Base-by-base conservation (phyloP, 805 yeast species). In the Candida succiphila region DNA sequence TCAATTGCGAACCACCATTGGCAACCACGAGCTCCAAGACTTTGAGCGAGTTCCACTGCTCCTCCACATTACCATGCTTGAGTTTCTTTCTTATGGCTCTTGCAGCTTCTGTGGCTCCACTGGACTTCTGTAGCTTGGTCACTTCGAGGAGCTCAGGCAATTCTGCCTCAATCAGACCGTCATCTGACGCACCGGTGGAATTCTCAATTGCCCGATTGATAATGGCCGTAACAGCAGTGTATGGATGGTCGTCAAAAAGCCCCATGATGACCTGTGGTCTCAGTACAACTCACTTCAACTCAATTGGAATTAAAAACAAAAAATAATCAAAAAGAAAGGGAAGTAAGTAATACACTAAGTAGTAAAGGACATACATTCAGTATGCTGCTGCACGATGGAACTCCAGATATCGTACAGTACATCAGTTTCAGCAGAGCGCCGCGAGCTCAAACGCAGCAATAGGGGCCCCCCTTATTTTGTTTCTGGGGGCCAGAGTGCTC, bases 21-120 rank as follows among this genome's bases (percentile, higher is more conserved):
- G 73, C 68, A 2, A 81, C 75, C 17, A 80, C 52, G 15, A 72
- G 58, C 44, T 81, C 83, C 26, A 78, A 54, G 10, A 80, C 36
- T 32, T 52, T 48, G 40, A 87, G 54, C 0, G 94, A 82, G 30
- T 83, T 71, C 34, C 69, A 45, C 52, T 84, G 94, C 42, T 79
- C 80, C 15, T 61, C 56, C 4, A 57, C 51, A 2, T 65, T 49
- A n/a, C 96, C 97, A 50, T 89, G 82, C 58, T 94, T 92, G 50
- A 92, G 60, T 48, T 78, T 76, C 64, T 92, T 92, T 32, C 98
- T 69, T 17, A 92, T 60, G 1, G 95, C 94, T 28, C 97, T 66
- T 0, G 96, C 96, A 2, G 94, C 89, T 53, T 92, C 99, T 23
- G 65, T 55, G 32, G 78, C 63, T 6, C 78, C 68, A 1, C 54